Percentiles rank a stretch among this genome's conserved stretches.
Evolutionary conservation across 208 protist genomes (phyloP).

Genomic region (Trichomonas tenax): DNA sequence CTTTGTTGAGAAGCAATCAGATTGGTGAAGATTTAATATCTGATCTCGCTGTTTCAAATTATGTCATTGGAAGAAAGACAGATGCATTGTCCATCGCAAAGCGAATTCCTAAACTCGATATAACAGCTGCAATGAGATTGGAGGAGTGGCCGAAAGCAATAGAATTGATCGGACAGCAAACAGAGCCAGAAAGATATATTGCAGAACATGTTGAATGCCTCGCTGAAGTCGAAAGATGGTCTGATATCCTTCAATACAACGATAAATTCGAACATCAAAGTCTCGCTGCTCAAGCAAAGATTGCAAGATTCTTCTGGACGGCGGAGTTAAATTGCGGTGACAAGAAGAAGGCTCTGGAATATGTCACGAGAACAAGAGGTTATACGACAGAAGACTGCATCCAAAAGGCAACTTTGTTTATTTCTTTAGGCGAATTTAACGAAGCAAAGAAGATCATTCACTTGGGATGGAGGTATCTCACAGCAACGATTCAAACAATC

Average conservation of each 20-base stretch:
- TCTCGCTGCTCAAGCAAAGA: neutral
- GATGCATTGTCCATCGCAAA: neutral
- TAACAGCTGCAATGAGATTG: neutral
- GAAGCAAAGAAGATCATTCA: neutral
- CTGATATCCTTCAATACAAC: neutral
- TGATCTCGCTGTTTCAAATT: neutral
- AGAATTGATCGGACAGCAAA: neutral
- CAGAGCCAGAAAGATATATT: neutral
- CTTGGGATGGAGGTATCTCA: neutral
- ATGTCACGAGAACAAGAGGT: neutral
- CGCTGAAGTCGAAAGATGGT: neutral
- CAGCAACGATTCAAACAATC: neutral
- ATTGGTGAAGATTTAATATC: neutral
- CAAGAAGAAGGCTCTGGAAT: neutral
- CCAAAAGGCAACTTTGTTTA: neutral
- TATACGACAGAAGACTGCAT: neutral
- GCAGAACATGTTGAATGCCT: neutral
- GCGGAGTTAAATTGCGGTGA: neutral
- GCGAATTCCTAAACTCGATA: neutral
- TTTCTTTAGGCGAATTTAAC: neutral
- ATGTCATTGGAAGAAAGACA: neutral
- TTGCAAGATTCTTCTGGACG: neutral
- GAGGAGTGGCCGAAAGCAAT: neutral
- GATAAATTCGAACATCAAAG: neutral
- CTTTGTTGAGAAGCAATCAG: neutral